Evolutionary conservation across 345 rosid genomes (phyloP), one percentile per base, ranked within the genome.

Genomic region (Lepidium africanum): DNA sequence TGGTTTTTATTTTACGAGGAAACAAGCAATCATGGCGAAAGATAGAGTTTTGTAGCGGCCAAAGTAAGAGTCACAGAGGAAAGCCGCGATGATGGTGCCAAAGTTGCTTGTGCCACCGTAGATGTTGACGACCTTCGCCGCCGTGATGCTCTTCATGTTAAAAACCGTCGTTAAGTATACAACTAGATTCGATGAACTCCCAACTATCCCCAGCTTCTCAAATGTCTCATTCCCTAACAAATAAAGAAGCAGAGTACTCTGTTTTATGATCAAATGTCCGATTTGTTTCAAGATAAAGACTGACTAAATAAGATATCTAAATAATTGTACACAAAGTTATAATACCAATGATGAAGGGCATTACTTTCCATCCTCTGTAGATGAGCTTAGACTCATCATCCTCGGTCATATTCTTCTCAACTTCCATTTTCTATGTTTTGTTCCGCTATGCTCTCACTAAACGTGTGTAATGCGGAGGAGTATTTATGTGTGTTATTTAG

Each of bases 291-390:
- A 71, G 7, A 65, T 38, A 11, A 37, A 36, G 4, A 47, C 27
- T 1, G 27, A 25, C 27, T 27, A 27, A 27, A 27, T 27, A 27
- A 4, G 32, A 27, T 27, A 27, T 27, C 6, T 27, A 39, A 25
- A 39, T 2, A 9, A 52, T 35, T 19, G 6, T 38, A 0, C 0
- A 5, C 7, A 21, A 56, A 41, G 41, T 5, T 9, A 21, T 40
- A 12, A 73, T 71, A 88, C 94, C 94, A 71, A 88, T 82, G 33
- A 88, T 81, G 59, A 72, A 85, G 35, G 91, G 91, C 94, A 87
- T 87, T 66, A 82, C 83, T 80, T 78, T 85, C 88, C 88, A 81
- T 71, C 91, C 94, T 77, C 81, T 87, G 77, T 85, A 85, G 64
- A 76, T 71, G 53, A 79, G 35, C 80, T 79, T 63, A 6, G 78